Evolutionary conservation across 2,329 filamentous ascomycete genomes (phyloP).

Genomic region (Fusarium pininemorale): DNA sequence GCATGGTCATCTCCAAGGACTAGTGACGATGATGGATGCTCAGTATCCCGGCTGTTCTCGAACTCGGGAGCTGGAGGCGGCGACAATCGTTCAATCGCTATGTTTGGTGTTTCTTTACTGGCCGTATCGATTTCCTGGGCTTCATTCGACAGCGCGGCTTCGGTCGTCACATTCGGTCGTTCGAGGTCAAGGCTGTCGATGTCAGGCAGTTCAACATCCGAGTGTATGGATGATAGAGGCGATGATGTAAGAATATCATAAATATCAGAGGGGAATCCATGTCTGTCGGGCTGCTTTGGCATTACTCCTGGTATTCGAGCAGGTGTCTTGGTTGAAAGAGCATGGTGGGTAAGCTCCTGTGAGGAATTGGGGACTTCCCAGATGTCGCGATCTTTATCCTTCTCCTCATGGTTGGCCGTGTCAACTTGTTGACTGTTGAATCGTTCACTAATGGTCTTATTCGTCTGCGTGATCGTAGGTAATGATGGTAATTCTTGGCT

Average conservation of each 20-base stretch:
- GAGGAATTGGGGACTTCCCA: slow-evolving; percentile 53
- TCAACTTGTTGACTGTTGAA: neutral
- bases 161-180: neutral
- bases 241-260: slow-evolving; percentile 43
- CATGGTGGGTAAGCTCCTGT: slow-evolving; percentile 24
- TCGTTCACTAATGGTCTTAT: neutral
- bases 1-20: neutral
- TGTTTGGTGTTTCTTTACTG: slow-evolving; percentile 50
- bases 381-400: slow-evolving; percentile 37
- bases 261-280: neutral
- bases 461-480: neutral
- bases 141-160: neutral
- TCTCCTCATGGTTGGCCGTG: neutral
- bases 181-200: slow-evolving; percentile 31
- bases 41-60: neutral
- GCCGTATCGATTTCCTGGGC: neutral
- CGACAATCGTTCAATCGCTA: slow-evolving; percentile 49
- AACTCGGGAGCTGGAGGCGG: slow-evolving; percentile 44
- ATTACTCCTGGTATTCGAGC: slow-evolving; percentile 4
- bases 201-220: slow-evolving; percentile 40
- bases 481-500: slow-evolving; percentile 42
- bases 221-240: slow-evolving; percentile 47
- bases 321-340: neutral
- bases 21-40: neutral
- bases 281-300: neutral